Base-by-base conservation (phyloP, 139 green algal species). In the Chlamydomonas sphaeroides region DNA sequence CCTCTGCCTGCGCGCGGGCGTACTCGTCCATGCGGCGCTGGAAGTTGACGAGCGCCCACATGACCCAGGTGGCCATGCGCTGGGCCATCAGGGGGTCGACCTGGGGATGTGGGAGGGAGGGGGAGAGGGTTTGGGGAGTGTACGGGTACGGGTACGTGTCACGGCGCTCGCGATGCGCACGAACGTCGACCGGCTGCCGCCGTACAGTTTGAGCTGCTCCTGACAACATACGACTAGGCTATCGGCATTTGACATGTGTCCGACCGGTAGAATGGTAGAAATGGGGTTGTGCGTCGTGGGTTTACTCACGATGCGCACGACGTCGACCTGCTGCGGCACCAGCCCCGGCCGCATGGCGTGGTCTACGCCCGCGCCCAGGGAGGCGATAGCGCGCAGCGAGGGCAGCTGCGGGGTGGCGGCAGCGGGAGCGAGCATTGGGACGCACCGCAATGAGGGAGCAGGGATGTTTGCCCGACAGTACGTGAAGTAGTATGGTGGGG, bases 61-160 rank as follows among this genome's bases (percentile, higher is more conserved):
- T 45, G 45, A 92, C 88, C 88, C 88, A 94, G 0, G 91, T 93
- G 36, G 90, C 88, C 90, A 94, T 94, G 42, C 91, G 84, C 71
- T 90, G 68, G 5, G 86, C 87, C 91, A 94, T 94, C 0, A 93
- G 71, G 0, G 91, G 91, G 67, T 94, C 91, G 25, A 93, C 89
- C 48, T 88, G 87, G 1, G n/a, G 30, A 11, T 25, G 51, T 25
- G 15, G 51, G 17, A 61, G 17, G 26, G 20, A 61, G 51, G 17
- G 51, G 26, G 51, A 4, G 51, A 17, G 10, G 45, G 11, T 53
- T 53, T 53, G n/a, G n/a, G n/a, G n/a, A n/a, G n/a, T n/a, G n/a
- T n/a, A n/a, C n/a, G n/a, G n/a, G n/a, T n/a, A n/a, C n/a, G n/a
- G n/a, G n/a, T n/a, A n/a, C n/a, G n/a, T n/a, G n/a, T n/a, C n/a